Evolutionary conservation across 129 eudicot species (phyloP).

Genomic region (Dittrichia graveolens): DNA sequence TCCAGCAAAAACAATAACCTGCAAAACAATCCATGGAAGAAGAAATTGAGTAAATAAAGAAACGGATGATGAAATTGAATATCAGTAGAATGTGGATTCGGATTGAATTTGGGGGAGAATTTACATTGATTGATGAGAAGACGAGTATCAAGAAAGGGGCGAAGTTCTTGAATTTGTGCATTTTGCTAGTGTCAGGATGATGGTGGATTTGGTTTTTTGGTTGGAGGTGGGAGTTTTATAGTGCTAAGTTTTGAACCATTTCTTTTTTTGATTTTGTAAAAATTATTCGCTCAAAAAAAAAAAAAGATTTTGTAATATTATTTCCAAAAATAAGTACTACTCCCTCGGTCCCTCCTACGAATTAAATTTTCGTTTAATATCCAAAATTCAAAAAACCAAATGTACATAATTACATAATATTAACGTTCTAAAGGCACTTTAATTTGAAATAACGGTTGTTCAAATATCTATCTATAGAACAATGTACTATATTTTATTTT

Average conservation of each 20-base stretch:
- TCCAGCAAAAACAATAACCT: slow-evolving; percentile 47
- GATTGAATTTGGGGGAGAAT: slow-evolving; percentile 18
- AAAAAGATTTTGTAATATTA: neutral
- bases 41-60: neutral
- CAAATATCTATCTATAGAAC: neutral
- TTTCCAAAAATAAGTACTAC: slow-evolving; percentile 14
- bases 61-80: neutral
- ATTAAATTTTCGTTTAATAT: neutral
- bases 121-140: slow-evolving; percentile 44
- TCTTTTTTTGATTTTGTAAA: neutral
- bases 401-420: too few species aligned
- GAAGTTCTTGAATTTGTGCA: slow-evolving; percentile 43
- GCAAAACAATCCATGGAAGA: neutral
- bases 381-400: neutral
- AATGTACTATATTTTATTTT: neutral
- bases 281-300: too few species aligned
- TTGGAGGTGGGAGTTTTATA: slow-evolving; percentile 46
- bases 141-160: slow-evolving; percentile 38
- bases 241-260: slow-evolving; percentile 27
- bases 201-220: slow-evolving; percentile 47
- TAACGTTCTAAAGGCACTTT: slow-evolving; percentile 13
- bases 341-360: neutral
- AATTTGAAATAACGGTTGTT: slow-evolving; percentile 13
- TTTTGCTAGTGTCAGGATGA: slow-evolving; percentile 38
- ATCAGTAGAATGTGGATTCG: slow-evolving; percentile 16